Base-by-base conservation (phyloP, 441 rosid genomes). In the Populus hybrid region DNA sequence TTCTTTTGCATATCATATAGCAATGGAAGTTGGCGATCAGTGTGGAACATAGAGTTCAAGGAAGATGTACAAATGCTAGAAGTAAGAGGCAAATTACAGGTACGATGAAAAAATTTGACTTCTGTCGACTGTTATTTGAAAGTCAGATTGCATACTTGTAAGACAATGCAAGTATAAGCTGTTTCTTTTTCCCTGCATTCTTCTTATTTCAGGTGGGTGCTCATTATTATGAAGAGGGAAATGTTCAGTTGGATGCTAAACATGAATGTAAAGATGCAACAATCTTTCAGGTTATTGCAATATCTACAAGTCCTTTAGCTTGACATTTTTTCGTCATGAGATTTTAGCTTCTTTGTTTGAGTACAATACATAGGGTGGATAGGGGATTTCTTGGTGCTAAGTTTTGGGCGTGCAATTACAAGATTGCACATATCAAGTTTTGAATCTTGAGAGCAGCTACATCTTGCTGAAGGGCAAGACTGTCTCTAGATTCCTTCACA, bases 141-240 rank as follows among this genome's bases (percentile, higher is more conserved):
- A 31, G 33, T 23, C 31, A 18, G 29, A 38, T 5, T 29, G 10
- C 35, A 4, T 31, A 26, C 24, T 23, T 35, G 7, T 20, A 56
- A 18, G 9, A 6, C 21, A 31, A 31, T 33, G 23, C 12, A 35
- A 12, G 14, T 4, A 1, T 14, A 36, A 31, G 20, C 33, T 50
- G 56, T 36, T 35, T 26, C 9, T 31, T 64, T 56, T 68, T 14
- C 23, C 18, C 59, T 4, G 21, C 31, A 26, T 69, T 35, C 31
- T 73, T 79, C 64, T 73, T 76, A 73, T 83, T 75, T 79, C 84
- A 94, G 99, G 99, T 96, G 78, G 94, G 86, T 40, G 98, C 98
- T 53, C 99, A 96, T 85, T 96, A 94, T 85, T 96, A 94, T 80
- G 99, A 96, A 83, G 98, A 96, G 87, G 98, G 99, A 77, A 96